phyloP scores from a whole-genome alignment of 306 rosid species.

The Gillenia trifoliata region DNA sequence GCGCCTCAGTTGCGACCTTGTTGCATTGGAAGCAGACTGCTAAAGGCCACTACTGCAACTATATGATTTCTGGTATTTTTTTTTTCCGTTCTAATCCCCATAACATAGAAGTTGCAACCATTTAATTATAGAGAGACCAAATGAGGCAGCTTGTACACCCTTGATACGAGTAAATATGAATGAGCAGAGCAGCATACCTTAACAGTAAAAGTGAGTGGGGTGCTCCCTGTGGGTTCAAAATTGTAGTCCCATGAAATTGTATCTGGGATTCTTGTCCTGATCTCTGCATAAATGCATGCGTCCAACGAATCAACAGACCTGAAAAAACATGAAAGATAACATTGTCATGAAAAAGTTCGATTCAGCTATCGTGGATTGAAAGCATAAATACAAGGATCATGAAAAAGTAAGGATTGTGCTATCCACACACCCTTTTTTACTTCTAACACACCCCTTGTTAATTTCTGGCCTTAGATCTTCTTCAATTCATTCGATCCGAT shows the following conservation, averaged over 20 bases:
- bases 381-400: background rate
- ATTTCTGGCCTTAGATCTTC: no score
- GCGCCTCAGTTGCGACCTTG: background rate
- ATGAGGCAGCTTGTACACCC: background rate
- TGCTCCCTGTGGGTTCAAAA: slow-evolving; percentile 86
- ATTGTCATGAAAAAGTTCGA: background rate
- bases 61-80: no score
- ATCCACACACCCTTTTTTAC: no score
- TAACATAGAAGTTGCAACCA: background rate
- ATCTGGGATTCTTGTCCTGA: slow-evolving; percentile 92
- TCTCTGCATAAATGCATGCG: slow-evolving; percentile 83
- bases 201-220: slow-evolving; percentile 79
- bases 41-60: background rate
- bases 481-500: no score
- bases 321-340: slow-evolving; percentile 4
- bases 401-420: background rate
- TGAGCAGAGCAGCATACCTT: slow-evolving; percentile 40
- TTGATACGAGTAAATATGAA: background rate
- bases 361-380: background rate
- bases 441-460: no score
- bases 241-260: slow-evolving; percentile 85
- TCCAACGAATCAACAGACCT: slow-evolving; percentile 80
- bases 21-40: background rate
- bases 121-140: background rate
- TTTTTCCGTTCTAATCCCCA: no score